Percentiles rank a stretch among this genome's conserved stretches.
phyloP scores from a whole-genome alignment of 257 asterid genomes.

The Haberlea rhodopensis region DNA sequence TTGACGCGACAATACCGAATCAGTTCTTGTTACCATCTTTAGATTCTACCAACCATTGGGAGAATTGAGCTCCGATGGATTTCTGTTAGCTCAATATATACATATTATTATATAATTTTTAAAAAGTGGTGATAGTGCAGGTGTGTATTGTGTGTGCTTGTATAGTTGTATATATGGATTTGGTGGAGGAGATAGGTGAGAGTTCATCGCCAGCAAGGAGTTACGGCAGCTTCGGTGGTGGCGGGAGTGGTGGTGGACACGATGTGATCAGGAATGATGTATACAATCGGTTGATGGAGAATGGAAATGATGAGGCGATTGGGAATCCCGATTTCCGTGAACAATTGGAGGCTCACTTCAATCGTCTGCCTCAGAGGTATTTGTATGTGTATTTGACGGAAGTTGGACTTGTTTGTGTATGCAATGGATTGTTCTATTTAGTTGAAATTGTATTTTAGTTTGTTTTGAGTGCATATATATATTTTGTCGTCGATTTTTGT shows the following conservation, averaged over 20 bases:
- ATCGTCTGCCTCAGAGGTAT: constrained; percentile 83
- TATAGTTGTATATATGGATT: constrained; percentile 65
- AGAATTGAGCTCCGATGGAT: constrained; percentile 40
- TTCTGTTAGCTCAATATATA: constrained; percentile 29
- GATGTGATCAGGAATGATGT: constrained; percentile 65
- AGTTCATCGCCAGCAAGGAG: constrained; percentile 89
- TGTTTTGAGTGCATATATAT: neutral
- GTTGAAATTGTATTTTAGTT: neutral
- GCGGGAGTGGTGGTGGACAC: constrained; percentile 44
- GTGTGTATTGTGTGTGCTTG: neutral
- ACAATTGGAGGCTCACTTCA: constrained; percentile 76
- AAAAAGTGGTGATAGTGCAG: constrained; percentile 18
- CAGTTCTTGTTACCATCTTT: constrained; percentile 28
- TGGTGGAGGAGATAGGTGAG: constrained; percentile 85
- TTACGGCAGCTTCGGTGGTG: constrained; percentile 57
- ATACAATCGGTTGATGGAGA: constrained; percentile 61
- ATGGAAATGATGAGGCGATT: constrained; percentile 59
- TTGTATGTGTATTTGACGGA: constrained; percentile 11
- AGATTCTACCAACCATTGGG: constrained; percentile 44
- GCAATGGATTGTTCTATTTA: constrained; percentile 18
- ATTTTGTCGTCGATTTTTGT: neutral
- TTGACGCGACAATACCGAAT: constrained; percentile 21
- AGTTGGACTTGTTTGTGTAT: constrained; percentile 1
- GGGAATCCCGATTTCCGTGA: constrained; percentile 59
- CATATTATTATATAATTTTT: neutral